Conservation (phyloP, 345 rosid genomes). For the Brassica napus region Da-Ae NC_063448.1:47843501-47844000, state of each 20-base stretch:
- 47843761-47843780: conserved; percentile 50
- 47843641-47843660: conserved; percentile 71
- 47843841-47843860: conserved; percentile 28
- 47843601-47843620: conserved; percentile 93
- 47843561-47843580: conserved; percentile 73
- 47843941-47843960: conserved; percentile 90
- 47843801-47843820: conserved; percentile 76
- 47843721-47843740: conserved; percentile 58
- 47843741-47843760: conserved; percentile 56
- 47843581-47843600: conserved; percentile 99
- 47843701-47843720: conserved; percentile 73
- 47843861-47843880: conserved; percentile 32
- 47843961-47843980: conserved; percentile 83
- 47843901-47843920: conserved; percentile 64
- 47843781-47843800: conserved; percentile 50
- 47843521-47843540: conserved; percentile 85
- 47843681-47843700: conserved; percentile 97
- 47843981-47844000: conserved; percentile 82
- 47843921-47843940: conserved; percentile 89
- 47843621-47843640: conserved; percentile 63
- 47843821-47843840: conserved; percentile 65
- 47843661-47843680: conserved; percentile 83
- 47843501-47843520: neutral
- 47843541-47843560: conserved; percentile 78
- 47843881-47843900: conserved; percentile 56